phyloP scores from a whole-genome alignment of 345 rosid species.

The Psidium guajava region DNA sequence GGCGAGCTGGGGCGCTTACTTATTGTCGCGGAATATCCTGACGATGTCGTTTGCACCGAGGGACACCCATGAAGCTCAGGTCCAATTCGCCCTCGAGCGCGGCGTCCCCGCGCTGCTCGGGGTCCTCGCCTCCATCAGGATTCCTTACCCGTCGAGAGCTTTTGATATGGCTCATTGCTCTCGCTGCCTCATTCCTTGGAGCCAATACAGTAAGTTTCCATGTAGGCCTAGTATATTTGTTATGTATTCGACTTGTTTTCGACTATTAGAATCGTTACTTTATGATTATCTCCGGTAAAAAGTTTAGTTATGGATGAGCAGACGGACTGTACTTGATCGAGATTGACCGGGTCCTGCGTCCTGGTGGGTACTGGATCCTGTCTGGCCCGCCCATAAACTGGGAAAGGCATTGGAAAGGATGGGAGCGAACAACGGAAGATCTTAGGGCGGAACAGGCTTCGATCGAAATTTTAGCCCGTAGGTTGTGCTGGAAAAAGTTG shows the following conservation, averaged over 20 bases:
- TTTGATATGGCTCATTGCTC: slow-evolving; percentile 98
- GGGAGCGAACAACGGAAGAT: slow-evolving; percentile 57
- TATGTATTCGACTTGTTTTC: neutral
- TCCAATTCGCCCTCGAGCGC: slow-evolving; percentile 85
- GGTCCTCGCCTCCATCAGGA: slow-evolving; percentile 68
- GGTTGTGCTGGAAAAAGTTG: slow-evolving; percentile 80
- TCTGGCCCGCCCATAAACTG: slow-evolving; percentile 94
- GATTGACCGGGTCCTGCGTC: slow-evolving; percentile 71
- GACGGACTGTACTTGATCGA: slow-evolving; percentile 73
- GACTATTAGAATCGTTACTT: neutral
- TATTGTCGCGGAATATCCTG: slow-evolving; percentile 51
- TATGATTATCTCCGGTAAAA: neutral
- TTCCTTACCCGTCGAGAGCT: slow-evolving; percentile 95
- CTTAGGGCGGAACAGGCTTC: slow-evolving; percentile 41
- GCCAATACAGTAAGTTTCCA: slow-evolving; percentile 35
- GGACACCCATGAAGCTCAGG: slow-evolving; percentile 92
- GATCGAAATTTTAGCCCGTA: slow-evolving; percentile 51
- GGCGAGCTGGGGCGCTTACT: slow-evolving; percentile 90
- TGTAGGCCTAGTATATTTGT: neutral
- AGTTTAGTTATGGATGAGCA: neutral
- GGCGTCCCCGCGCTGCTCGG: slow-evolving; percentile 95
- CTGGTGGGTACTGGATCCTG: slow-evolving; percentile 92
- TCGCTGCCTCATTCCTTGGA: slow-evolving; percentile 97
- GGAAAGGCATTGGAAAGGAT: slow-evolving; percentile 69
- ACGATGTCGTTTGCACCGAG: slow-evolving; percentile 90